Evolutionary conservation across 805 yeast genomes (phyloP), one percentile per base, ranked within the genome.

Genomic region (Nematodospora valgi): DNA sequence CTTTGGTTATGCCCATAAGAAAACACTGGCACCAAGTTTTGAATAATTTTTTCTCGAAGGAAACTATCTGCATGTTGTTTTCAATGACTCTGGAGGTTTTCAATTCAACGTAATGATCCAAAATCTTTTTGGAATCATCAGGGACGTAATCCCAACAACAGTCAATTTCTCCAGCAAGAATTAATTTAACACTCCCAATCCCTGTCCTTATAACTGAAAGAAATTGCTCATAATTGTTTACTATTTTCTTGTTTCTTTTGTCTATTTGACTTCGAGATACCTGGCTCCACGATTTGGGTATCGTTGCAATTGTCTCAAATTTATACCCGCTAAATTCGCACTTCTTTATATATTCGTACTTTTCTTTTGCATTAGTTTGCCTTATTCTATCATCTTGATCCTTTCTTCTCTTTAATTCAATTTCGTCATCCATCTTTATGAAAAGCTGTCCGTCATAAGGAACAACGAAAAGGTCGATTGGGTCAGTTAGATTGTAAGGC

Each of bases 21-120:
- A 88, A 93, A 43, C 95, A 83, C 62, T 88, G 98, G 2, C 95
- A 86, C 99, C 99, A 93, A 0, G 94, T 73, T 41, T 68, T 74
- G 54, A 82, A 76, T 29, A 93, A 62, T 58, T 87, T 88, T 36
- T 70, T 72, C 52, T 91, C 96, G 52, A 91, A 87, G 13, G 54
- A 70, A 24, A 68, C 68, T 11, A 82, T 78, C 24, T 81, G 81
- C 11, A 71, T 67, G 4, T 78, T 76, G 13, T 74, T 66, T 15
- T 64, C 67, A 0, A 91, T 68, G 5, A 70, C 64, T 28, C 72
- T 64, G 2, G 82, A 62, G 1, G 96, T 86, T 52, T 89, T 91
- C 44, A 93, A 65, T 56, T 93, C 97, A 6, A 82, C 81, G 54
- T 93, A 93, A 57, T 86, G 95, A 4, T 70, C 56, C 29, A 86